A percentile compares a stretch with the other conserved stretches of the same genome.
These are phyloP conservation scores for Ulota crispa DNA, from an alignment of 225 moss, liverwort and hornwort species.

Conservation along the genomic window DNA sequence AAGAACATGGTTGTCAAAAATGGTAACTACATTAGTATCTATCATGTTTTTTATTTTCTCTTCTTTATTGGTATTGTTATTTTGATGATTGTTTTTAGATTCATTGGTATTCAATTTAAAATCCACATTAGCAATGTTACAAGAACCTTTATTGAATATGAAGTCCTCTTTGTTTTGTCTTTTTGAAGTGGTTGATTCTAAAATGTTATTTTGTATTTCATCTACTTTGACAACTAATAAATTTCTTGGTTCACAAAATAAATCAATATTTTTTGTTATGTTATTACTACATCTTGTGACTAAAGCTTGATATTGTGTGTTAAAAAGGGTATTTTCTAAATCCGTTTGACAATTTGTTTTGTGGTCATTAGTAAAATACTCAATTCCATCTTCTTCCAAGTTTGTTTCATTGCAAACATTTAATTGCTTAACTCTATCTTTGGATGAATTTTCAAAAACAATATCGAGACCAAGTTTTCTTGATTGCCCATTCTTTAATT, in stretches of 20 bases:
- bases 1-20: background rate
- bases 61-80: no score
- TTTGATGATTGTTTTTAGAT: rapidly evolving
- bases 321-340: background rate
- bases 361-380: background rate
- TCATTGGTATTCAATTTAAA: rapidly evolving
- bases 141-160: background rate
- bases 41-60: rapidly evolving
- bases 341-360: no score
- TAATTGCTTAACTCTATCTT: rapidly evolving
- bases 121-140: background rate
- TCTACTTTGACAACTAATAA: background rate
- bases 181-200: rapidly evolving
- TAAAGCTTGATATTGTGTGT: rapidly evolving
- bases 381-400: background rate
- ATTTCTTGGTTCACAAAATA: background rate
- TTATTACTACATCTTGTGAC: rapidly evolving
- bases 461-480: rapidly evolving
- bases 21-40: background rate
- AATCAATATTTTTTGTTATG: background rate
- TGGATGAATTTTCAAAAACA: background rate
- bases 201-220: background rate
- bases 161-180: background rate
- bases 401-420: background rate
- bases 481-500: background rate